phyloP scores from a whole-genome alignment of 768 basidiomycete species.

The Neoboletus magnificus region DNA sequence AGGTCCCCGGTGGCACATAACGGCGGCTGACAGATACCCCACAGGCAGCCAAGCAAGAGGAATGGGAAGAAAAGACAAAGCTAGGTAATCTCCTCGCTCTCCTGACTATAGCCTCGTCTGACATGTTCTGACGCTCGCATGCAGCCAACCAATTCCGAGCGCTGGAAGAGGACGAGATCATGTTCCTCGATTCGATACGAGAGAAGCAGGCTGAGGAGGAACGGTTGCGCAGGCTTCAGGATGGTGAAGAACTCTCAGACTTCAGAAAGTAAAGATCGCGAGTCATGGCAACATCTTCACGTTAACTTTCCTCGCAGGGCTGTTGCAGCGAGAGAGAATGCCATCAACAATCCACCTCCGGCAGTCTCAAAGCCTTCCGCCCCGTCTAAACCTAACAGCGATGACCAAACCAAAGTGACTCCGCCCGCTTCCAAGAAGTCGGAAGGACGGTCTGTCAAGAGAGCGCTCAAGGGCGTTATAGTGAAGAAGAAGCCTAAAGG shows the following conservation, averaged over 20 bases:
- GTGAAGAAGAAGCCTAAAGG: slow-evolving; percentile 71
- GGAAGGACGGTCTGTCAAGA: slow-evolving; percentile 48
- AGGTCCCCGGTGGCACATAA: slow-evolving; percentile 18
- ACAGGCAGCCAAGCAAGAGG: slow-evolving; percentile 85
- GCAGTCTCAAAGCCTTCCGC: slow-evolving; percentile 29
- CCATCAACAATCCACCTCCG: slow-evolving; percentile 41
- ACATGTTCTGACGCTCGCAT: slow-evolving; percentile 7
- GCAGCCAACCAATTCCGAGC: slow-evolving; percentile 87
- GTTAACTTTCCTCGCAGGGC: slow-evolving; percentile 39
- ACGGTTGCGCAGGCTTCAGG: slow-evolving; percentile 65
- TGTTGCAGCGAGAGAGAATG: slow-evolving; percentile 66
- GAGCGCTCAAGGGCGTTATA: slow-evolving; percentile 71
- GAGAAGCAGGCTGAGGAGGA: slow-evolving; percentile 77
- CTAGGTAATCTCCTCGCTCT: slow-evolving; percentile 40
- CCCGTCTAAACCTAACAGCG: slow-evolving; percentile 29
- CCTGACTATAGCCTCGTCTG: background rate
- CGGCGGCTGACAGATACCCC: slow-evolving; percentile 8
- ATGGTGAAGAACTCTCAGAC: slow-evolving; percentile 73
- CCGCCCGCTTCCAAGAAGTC: slow-evolving; percentile 50
- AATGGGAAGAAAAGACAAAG: slow-evolving; percentile 90
- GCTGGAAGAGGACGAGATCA: slow-evolving; percentile 85
- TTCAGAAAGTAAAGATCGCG: slow-evolving; percentile 66
- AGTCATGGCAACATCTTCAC: background rate
- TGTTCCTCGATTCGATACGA: slow-evolving; percentile 80
- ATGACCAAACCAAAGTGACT: slow-evolving; percentile 27